Evolutionary conservation across 148 eudicot species (phyloP).

Genomic region (Vaccinium darrowii): DNA sequence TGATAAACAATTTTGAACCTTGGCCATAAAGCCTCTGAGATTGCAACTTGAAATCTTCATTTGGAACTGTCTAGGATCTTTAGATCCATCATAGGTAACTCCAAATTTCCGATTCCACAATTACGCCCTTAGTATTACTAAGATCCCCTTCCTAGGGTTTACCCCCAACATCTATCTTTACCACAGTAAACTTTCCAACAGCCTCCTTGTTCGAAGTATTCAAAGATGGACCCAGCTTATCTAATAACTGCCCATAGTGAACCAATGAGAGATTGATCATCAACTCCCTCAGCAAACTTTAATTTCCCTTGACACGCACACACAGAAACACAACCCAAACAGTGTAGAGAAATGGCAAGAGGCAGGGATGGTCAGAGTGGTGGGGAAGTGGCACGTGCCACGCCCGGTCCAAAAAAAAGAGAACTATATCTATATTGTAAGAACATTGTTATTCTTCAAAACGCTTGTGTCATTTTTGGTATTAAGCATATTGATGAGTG

Average conservation of each 20-base stretch:
- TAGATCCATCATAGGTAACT: neutral
- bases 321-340: neutral
- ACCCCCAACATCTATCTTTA: neutral
- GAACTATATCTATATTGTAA: too few relatives aligned
- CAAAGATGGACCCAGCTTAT: neutral
- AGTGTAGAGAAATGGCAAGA: neutral
- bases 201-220: too few relatives aligned
- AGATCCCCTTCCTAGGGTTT: neutral
- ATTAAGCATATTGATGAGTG: too few relatives aligned
- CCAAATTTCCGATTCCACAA: neutral
- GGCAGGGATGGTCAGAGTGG: too few relatives aligned
- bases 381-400: too few relatives aligned
- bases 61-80: neutral
- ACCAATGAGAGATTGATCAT: neutral
- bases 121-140: neutral
- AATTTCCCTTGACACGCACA: neutral
- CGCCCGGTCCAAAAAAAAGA: too few relatives aligned
- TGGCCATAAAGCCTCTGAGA: neutral
- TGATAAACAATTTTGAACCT: neutral
- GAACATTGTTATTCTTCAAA: too few relatives aligned
- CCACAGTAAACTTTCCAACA: neutral
- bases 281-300: neutral
- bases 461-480: too few relatives aligned
- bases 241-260: neutral
- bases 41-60: neutral